Base-by-base conservation (phyloP, 2,329 filamentous ascomycete genomes). In the Sporothrix brasiliensis region DNA sequence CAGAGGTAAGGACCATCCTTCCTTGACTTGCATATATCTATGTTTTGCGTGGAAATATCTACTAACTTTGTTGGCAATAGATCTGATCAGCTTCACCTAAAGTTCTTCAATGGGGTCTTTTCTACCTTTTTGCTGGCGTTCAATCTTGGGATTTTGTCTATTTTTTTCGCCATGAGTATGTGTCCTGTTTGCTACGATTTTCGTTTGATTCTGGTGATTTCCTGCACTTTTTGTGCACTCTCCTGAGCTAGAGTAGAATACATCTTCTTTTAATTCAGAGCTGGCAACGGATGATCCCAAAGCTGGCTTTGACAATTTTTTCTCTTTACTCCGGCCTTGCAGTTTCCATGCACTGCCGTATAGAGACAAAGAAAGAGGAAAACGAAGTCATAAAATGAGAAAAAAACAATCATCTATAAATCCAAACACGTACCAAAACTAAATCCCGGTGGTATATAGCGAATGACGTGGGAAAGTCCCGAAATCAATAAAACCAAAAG, bases 1-100 rank as follows among this genome's bases (percentile, higher is more conserved):
- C 75, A 87, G 95, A 89, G 95, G 94, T 97, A 81, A 83, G 90
- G 83, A 70, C 34, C 3, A 16, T 14, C 0, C 24, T 10, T 13
- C 19, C 2, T 4, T 0, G 16, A 10, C 5, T 21, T 30, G 7
- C 13, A 19, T 21, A 52, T 27, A 9, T 34, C 19, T 27, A 61
- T 1, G 34, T 27, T 44, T 27, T 14, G 21, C 10, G 14, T 54
- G 21, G 19, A 50, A 21, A n/a, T 16, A n/a, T 50, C 19, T 49
- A 10, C 61, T 74, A 56, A 72, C 72, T 66, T 67, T 67, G 34
- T 56, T 53, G 21, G 30, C 3, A 21, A 34, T 19, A 81, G 79
- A 81, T 74, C 73, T 81, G 61, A 79, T 80, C 75, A 78, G 77
- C 68, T 80, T 76, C 41, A 79, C 74, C 74, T 19, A 24, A 34